These are phyloP conservation scores for Ganoderma meredithae DNA, from an alignment of 1,284 basidiomycete genomes.

Conservation along the genomic window DNA sequence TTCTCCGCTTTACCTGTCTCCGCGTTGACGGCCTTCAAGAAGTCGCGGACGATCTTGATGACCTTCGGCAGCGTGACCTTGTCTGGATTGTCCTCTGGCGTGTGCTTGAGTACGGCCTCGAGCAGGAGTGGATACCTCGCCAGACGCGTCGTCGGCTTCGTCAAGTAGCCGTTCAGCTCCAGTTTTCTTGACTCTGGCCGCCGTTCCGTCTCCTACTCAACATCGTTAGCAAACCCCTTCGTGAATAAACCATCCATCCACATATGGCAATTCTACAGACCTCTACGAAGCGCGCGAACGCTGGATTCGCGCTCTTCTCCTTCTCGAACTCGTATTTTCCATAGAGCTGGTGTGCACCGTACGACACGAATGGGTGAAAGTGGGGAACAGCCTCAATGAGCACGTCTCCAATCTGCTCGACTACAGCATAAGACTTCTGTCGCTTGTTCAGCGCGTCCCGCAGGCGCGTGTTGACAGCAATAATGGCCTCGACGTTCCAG, in stretches of 20 bases:
- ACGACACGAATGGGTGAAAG: constrained; percentile 93
- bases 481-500: constrained; percentile 97
- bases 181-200: constrained; percentile 95
- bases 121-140: constrained; percentile 95
- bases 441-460: constrained; percentile 95
- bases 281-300: constrained; percentile 98
- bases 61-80: constrained; percentile 84
- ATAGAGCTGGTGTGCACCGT: constrained; percentile 97
- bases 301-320: constrained; percentile 92
- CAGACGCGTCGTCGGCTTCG: constrained; percentile 96
- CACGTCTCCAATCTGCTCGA: constrained; percentile 93
- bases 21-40: constrained; percentile 89
- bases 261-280: constrained; percentile 49
- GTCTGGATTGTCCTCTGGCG: constrained; percentile 91
- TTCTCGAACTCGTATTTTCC: constrained; percentile 99
- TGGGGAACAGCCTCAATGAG: constrained; percentile 89
- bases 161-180: constrained; percentile 97
- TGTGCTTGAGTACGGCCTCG: constrained; percentile 94
- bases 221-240: constrained; percentile 16
- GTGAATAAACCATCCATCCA: neutral
- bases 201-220: constrained; percentile 82
- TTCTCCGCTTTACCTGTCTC: constrained; percentile 95
- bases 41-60: constrained; percentile 82
- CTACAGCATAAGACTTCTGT: constrained; percentile 94
- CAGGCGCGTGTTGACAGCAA: constrained; percentile 88